phyloP scores from a whole-genome alignment of 768 basidiomycete species.

The Thelephora ganbajun region DNA sequence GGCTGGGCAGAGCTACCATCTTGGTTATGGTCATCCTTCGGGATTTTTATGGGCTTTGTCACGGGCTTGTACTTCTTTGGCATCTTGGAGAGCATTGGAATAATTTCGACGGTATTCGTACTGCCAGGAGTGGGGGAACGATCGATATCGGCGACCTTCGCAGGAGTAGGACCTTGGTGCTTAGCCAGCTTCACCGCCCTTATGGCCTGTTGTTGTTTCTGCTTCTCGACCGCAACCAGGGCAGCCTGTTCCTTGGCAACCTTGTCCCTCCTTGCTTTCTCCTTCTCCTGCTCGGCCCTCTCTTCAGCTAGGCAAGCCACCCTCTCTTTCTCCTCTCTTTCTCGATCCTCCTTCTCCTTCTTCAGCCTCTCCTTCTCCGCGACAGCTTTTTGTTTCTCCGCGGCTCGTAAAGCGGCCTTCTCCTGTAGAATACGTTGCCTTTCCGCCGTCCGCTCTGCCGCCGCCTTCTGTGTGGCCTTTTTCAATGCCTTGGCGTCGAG shows the following conservation, averaged over 20 bases:
- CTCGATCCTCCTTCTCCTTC: conserved; percentile 23
- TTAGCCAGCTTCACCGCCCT: conserved; percentile 8
- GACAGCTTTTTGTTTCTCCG: conserved; percentile 38
- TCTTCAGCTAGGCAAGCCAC: conserved; percentile 17
- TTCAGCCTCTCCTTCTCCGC: conserved; percentile 34
- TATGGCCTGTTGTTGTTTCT: conserved; percentile 15
- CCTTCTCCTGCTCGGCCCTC: conserved; percentile 24
- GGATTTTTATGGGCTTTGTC: conserved; percentile 40
- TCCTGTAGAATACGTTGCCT: conserved; percentile 42
- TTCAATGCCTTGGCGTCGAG: conserved; percentile 47
- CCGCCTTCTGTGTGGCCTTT: conserved; percentile 49
- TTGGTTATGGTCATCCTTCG: conserved; percentile 40
- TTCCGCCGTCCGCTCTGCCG: conserved; percentile 48
- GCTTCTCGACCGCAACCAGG: conserved; percentile 12
- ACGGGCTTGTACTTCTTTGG: conserved; percentile 71
- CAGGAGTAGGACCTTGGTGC: conserved; percentile 9
- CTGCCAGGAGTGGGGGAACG: conserved; percentile 9
- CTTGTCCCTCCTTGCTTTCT: conserved; percentile 21
- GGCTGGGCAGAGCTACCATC: conserved; percentile 30
- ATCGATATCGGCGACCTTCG: conserved; percentile 9
- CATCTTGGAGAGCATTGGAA: conserved; percentile 67
- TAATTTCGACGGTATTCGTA: conserved; percentile 35
- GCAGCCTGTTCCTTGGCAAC: conserved; percentile 16
- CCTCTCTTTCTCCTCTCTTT: conserved; percentile 26
- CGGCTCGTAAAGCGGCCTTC: conserved; percentile 39